Evolutionary conservation across 345 rosid species (phyloP), one percentile per base, ranked within the genome.

Genomic region (Murraya koenigii): DNA sequence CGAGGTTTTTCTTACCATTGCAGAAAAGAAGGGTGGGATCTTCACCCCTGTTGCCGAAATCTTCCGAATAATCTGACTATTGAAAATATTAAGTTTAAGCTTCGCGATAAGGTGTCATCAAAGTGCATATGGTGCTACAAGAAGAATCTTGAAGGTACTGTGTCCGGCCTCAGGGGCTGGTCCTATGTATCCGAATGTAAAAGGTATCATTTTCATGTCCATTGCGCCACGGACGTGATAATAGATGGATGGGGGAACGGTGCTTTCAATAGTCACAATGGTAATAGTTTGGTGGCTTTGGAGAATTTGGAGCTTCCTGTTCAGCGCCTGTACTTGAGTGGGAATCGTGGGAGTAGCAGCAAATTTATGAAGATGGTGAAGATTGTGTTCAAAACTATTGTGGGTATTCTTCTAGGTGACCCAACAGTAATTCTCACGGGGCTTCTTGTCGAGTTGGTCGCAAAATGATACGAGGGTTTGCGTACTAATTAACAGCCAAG

Each of bases 61-160:
- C 63, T 78, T 0, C 59, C 47, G 25, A 11, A 2, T 11, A 25
- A 8, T 5, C 4, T 78, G 3, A 10, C 52, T 2, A 5, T 52
- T 2, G 10, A 78, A 3, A 75, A 38, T 26, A 14, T 71, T 3
- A 26, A 61, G 5, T 71, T 71, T 23, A 17, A 13, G 11, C 76
- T 78, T 25, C 52, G 26, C 1, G 13, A 36, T 1, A 35, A 49
- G 64, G 64, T 70, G 20, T 49, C 19, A 20, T 15, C 23, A 13
- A 71, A 70, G 52, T 78, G 80, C 54, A 22, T n/a, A 14, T 63
- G 63, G 76, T 78, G 80, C 56, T 17, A 71, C 0, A 78, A 38
- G 39, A 78, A 14, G 33, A 71, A 28, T 10, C 75, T 52, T 23
- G 9, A 49, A 19, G 71, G 32, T 1, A 62, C 52, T 15, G 33